Base-by-base conservation (phyloP, 2,329 filamentous ascomycete genomes). In the Periconia sp. region DNA sequence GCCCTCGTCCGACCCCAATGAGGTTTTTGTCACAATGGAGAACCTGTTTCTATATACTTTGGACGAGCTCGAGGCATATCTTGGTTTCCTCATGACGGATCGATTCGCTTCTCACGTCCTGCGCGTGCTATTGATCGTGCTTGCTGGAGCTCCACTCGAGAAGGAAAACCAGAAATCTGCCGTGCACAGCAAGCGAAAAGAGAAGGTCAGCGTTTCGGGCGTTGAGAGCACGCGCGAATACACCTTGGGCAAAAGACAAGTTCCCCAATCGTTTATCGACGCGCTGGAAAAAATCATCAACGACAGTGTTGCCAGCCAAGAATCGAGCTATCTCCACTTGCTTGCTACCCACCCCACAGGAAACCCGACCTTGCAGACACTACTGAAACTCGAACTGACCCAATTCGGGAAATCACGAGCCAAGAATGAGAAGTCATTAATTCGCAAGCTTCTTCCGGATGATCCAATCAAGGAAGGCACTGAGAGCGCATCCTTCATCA, bases 141-240 rank as follows among this genome's bases (percentile, higher is more conserved):
- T 99, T 6, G 90, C 93, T 0, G 94, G 94, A 7, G 83, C 90
- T 55, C 87, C 92, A 0, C 77, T 97, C 6, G 86, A 91, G 53
- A 85, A 88, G 53, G 62, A 68, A 56, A 64, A 58, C 52, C 54
- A 83, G 20, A 87, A 87, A 70, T 86, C 87, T 1, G 77, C 96
- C n/a, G 76, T 97, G 45, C 90, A 93, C 70, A 96, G 93, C 79
- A 92, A 91, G 74, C 92, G 87, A 76, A 97, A 97, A 75, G 92
- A 97, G 74, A 87, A 89, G 61, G 82, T 95, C 47, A 82, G 83
- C 1, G 62, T 74, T 1, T 78, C 77, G 1, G 79, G 82, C 2
- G 76, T 77, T 5, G 70, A 76, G 2, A 75, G 79, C 9, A 76
- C 79, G n/a, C 82, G 85, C 19, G 68, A 72, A 17, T 54, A 60